phyloP scores from a whole-genome alignment of 371 early-diverging fungal species.

The Mortierella sp. region DNA sequence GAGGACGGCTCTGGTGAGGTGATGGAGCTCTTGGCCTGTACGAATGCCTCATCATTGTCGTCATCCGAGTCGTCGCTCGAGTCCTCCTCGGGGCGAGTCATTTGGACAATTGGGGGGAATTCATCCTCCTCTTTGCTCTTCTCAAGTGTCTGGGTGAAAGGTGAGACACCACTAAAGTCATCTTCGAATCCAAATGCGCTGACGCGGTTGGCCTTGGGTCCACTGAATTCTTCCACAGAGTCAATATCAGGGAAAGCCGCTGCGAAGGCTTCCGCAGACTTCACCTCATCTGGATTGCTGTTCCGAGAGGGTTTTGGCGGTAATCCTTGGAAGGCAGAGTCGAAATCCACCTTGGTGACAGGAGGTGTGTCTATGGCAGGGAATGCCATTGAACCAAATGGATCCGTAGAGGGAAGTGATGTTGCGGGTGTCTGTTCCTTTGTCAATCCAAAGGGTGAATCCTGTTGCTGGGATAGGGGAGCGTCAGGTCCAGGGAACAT shows the following conservation, averaged over 20 bases:
- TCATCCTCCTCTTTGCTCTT: conserved; percentile 36
- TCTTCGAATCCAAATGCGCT: conserved; percentile 54
- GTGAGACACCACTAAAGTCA: conserved; percentile 29
- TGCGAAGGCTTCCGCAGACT: conserved; percentile 44
- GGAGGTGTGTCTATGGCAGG: conserved; percentile 47
- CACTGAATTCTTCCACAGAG: conserved; percentile 13
- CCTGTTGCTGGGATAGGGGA: background rate
- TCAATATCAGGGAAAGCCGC: conserved; percentile 54
- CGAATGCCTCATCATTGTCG: conserved; percentile 40
- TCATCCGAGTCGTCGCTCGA: conserved; percentile 46
- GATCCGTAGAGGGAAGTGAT: conserved; percentile 29
- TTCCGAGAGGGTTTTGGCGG: conserved; percentile 15
- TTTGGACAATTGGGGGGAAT: conserved; percentile 54
- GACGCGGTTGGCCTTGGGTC: conserved; percentile 28
- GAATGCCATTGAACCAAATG: conserved; percentile 47
- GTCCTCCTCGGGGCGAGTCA: conserved; percentile 32
- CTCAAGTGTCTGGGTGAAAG: conserved; percentile 15
- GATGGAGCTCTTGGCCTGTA: conserved; percentile 39
- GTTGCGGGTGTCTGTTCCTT: conserved; percentile 16
- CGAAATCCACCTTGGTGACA: conserved; percentile 51
- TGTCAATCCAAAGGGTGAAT: conserved; percentile 2
- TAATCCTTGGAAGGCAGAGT: conserved; percentile 43
- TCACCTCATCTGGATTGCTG: conserved; percentile 17
- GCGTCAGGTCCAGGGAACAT: conserved; percentile 32
- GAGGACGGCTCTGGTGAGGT: conserved; percentile 57